Evolutionary conservation across 2,329 filamentous ascomycete species (phyloP).

Genomic region (Paecilomyces niveus): DNA sequence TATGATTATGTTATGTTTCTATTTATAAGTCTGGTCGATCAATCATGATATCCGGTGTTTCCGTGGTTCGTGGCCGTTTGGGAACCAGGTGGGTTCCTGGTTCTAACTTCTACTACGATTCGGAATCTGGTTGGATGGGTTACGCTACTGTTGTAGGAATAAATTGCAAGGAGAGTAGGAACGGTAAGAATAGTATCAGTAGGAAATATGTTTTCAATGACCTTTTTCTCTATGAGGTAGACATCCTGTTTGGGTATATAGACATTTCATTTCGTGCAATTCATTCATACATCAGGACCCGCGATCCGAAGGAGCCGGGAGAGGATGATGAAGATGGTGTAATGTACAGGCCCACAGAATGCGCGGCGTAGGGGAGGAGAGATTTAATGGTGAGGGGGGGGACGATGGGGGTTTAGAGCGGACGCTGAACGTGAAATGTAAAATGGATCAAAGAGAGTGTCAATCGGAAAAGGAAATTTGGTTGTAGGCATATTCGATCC

Average conservation of each 20-base stretch:
- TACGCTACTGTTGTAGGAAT: neutral
- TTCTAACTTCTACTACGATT: no score
- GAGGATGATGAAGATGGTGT: neutral
- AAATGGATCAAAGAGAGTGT: neutral
- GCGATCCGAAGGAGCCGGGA: neutral
- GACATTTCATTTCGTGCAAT: neutral
- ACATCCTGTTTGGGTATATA: neutral
- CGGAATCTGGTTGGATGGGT: no score
- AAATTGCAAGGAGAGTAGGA: neutral
- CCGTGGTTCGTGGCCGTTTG: no score
- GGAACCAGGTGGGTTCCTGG: no score
- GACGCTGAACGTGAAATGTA: neutral
- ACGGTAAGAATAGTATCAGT: neutral
- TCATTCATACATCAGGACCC: neutral
- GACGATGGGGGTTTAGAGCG: neutral
- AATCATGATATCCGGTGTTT: no score
- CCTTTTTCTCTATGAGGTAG: neutral
- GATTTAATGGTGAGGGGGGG: neutral
- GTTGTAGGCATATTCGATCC: neutral
- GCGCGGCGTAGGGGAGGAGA: neutral
- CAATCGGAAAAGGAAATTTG: neutral
- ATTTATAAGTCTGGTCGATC: no score
- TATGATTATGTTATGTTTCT: no score
- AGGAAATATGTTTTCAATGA: neutral
- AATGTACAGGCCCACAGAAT: slow-evolving; percentile 1